A percentile compares a stretch with the other conserved stretches of the same genome.
Conservation (phyloP, 345 rosid genomes). For the Populus tremula region DNA sequence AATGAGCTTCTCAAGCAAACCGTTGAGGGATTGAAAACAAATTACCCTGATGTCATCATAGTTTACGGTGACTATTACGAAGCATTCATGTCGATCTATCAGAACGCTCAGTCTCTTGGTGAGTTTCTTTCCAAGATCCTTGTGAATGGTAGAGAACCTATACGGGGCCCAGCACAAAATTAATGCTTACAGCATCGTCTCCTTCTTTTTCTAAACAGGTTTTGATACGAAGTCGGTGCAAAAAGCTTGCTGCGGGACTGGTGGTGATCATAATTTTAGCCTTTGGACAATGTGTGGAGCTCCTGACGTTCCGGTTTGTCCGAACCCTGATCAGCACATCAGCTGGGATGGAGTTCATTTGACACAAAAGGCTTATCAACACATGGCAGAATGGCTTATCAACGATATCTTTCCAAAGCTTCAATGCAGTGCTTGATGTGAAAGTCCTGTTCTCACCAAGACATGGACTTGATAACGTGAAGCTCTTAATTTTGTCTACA, state of each 20-base stretch:
- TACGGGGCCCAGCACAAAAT: too few relatives aligned
- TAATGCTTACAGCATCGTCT: too few relatives aligned
- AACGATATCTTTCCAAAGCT: background rate
- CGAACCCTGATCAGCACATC: background rate
- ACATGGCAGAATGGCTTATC: background rate
- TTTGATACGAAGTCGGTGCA: too few relatives aligned
- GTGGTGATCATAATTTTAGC: too few relatives aligned
- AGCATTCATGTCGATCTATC: background rate
- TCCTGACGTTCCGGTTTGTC: background rate
- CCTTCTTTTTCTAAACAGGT: too few relatives aligned
- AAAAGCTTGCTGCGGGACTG: too few relatives aligned
- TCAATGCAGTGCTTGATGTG: background rate
- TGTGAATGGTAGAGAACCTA: too few relatives aligned
- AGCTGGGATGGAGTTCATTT: slow-evolving; percentile 40
- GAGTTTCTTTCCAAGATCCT: background rate
- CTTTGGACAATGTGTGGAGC: slow-evolving; percentile 13
- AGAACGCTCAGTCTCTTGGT: background rate
- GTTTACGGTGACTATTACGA: background rate
- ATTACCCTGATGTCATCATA: background rate
- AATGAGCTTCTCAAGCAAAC: background rate
- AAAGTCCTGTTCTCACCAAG: too few relatives aligned
- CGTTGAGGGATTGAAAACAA: background rate
- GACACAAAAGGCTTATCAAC: slow-evolving; percentile 7
- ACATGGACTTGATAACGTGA: too few relatives aligned
- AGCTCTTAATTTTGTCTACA: too few relatives aligned